Base-by-base conservation (phyloP, 2,329 filamentous ascomycete species). In the Aspergillus awamori region DNA sequence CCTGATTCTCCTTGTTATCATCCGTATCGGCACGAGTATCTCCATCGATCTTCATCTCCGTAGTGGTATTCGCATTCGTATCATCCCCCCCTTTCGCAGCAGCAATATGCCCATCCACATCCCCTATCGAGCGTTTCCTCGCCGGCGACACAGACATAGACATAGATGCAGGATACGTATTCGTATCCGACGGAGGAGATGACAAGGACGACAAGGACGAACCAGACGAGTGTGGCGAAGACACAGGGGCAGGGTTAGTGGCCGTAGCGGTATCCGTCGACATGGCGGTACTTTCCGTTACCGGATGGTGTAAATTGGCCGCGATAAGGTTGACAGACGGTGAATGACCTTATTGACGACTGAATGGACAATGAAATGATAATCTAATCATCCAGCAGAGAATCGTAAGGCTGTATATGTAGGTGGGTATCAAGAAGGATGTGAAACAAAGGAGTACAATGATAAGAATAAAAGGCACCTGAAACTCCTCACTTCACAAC, bases 101-200 rank as follows among this genome's bases (percentile, higher is more conserved):
- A 36, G 11, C 33, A 11, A 10, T 38, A 26, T 24, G 39, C 39
- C 30, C 45, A 39, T 55, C 53, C 6, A 20, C 15, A 55, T 55
- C 53, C 22, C 41, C 36, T 45, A 55, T 55, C n/a, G 53, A 55
- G 24, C 53, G 53, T 11, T 55, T 55, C 38, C 53, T 39, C 26
- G 53, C 30, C n/a, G 53, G 53, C 26, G 26, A 30, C 13, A 15
- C 26, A 33, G 53, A 45, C 8, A 41, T 22, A 2, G 53, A 28
- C 15, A 30, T 45, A 30, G 43, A 22, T 4, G 53, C 10, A 13
- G 53, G 5, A 22, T 15, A 33, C 13, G 11, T 71, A 67, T 58
- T 76, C 75, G 11, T 71, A 67, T 59, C 76, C 74, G 39, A 69
- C 65, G 5, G 72, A 60, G 28, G 53, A 30, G 55, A 64, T 17